Percentiles rank a stretch among this genome's conserved stretches.
phyloP scores from a whole-genome alignment of 768 basidiomycete species.

The Termitomyces sp. region DNA sequence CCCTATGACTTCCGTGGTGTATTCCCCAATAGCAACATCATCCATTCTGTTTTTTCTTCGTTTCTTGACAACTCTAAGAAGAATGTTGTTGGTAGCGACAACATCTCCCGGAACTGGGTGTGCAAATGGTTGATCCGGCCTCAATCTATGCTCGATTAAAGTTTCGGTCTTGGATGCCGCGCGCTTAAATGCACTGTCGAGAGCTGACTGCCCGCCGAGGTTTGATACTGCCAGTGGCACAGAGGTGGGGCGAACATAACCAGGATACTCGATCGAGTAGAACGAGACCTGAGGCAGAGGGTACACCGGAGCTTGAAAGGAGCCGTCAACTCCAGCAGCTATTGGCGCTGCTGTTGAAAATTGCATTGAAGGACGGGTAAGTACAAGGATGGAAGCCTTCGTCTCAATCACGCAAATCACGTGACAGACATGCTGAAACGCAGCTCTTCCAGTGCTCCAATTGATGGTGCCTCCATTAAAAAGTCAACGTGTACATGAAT shows the following conservation, averaged over 20 bases:
- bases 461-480: neutral
- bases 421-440: too few relatives aligned
- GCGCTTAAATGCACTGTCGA: constrained; percentile 77
- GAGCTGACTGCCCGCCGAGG: constrained; percentile 62
- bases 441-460: neutral
- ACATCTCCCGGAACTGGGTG: constrained; percentile 85
- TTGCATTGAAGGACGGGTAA: constrained; percentile 15
- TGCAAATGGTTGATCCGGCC: constrained; percentile 69
- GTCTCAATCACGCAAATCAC: neutral
- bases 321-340: neutral
- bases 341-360: constrained; percentile 2
- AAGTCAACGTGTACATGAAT: neutral
- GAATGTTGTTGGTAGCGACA: constrained; percentile 70
- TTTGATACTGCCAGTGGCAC: constrained; percentile 56
- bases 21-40: constrained; percentile 53
- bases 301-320: constrained; percentile 23
- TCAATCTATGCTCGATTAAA: constrained; percentile 71
- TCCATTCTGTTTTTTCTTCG: constrained; percentile 40
- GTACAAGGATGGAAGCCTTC: too few relatives aligned
- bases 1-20: constrained; percentile 68
- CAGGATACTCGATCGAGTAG: constrained; percentile 88
- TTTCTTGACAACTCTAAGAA: constrained; percentile 79
- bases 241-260: constrained; percentile 65
- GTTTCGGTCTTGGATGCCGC: constrained; percentile 56
- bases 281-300: constrained; percentile 55